Conservation (phyloP, 2,329 filamentous ascomycete species). For the Ambrosiella xylebori region DNA sequence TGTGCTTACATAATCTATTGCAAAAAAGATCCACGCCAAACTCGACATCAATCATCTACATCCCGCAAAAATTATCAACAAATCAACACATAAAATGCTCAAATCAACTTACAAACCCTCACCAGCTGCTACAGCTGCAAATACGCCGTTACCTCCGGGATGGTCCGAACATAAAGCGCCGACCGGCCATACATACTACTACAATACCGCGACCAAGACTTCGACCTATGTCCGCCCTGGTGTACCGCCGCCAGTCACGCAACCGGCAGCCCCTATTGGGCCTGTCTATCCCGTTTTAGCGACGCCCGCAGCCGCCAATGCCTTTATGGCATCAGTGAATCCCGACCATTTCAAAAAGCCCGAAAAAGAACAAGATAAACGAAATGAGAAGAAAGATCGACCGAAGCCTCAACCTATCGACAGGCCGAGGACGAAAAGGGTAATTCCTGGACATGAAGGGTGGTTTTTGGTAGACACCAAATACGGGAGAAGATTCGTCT, state of each 20-base stretch:
- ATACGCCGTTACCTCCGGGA: slow-evolving; percentile 50
- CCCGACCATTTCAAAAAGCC: slow-evolving; percentile 23
- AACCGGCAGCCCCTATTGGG: not conserved
- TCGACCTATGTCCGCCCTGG: slow-evolving; percentile 75
- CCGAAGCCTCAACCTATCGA: slow-evolving; percentile 55
- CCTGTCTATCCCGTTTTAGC: slow-evolving; percentile 22
- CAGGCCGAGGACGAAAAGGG: slow-evolving; percentile 60
- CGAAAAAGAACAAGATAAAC: slow-evolving; percentile 26
- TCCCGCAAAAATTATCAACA: not conserved
- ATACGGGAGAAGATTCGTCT: slow-evolving; percentile 72
- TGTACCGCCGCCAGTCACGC: slow-evolving; percentile 15
- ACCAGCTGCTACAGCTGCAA: slow-evolving; percentile 19
- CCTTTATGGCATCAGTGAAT: slow-evolving; percentile 39
- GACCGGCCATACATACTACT: slow-evolving; percentile 75
- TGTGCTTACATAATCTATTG: not conserved
- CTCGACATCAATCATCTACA: not conserved
- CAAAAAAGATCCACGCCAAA: not conserved
- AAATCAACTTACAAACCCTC: slow-evolving; percentile 59
- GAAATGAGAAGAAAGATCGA: slow-evolving; percentile 19
- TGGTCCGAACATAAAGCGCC: slow-evolving; percentile 93
- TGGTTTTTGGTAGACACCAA: slow-evolving; percentile 93
- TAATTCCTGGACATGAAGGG: slow-evolving; percentile 65
- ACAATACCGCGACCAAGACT: slow-evolving; percentile 63
- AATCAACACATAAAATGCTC: slow-evolving; percentile 34
- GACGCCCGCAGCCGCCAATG: slow-evolving; percentile 40